A percentile compares a stretch with the other conserved stretches of the same genome.
phyloP scores from a whole-genome alignment of 768 basidiomycete species.

The Butyriboletus loyo region DNA sequence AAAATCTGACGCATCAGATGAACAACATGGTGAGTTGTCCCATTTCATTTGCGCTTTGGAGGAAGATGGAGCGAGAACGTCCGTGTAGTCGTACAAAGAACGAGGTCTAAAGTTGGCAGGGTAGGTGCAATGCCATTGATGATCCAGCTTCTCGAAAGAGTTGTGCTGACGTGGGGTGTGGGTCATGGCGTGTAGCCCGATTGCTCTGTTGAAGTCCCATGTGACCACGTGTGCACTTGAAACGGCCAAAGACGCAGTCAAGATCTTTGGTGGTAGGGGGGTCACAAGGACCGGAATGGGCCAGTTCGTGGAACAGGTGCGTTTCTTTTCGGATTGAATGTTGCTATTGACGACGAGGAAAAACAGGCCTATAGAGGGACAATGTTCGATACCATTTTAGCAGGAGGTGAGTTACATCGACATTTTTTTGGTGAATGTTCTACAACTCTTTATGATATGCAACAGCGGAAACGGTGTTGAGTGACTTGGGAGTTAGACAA shows the following conservation, averaged over 20 bases:
- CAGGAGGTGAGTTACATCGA: conserved; percentile 17
- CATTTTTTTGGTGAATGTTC: background rate
- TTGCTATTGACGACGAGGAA: background rate
- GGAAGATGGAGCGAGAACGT: conserved; percentile 12
- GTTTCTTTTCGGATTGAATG: conserved; percentile 29
- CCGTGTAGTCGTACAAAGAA: conserved; percentile 56
- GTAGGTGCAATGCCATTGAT: conserved; percentile 26
- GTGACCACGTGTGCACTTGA: conserved; percentile 38
- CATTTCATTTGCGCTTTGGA: background rate
- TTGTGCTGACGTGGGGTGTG: background rate
- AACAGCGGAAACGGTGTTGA: conserved; percentile 55
- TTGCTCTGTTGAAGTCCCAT: conserved; percentile 58
- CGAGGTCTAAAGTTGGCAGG: conserved; percentile 68
- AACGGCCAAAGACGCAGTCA: background rate
- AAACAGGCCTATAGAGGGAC: conserved; percentile 19
- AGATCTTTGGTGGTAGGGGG: conserved; percentile 65
- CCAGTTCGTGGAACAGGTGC: conserved; percentile 65
- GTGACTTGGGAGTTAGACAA: conserved; percentile 58
- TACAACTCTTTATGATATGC: background rate
- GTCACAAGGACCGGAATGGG: conserved; percentile 86
- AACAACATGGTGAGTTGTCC: conserved; percentile 64
- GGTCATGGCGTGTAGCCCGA: conserved; percentile 34
- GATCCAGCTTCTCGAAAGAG: background rate
- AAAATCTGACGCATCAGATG: conserved; percentile 81
- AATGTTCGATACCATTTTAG: conserved; percentile 28